Percentiles rank a stretch among this genome's conserved stretches.
Evolutionary conservation across 1,139 yeast species (phyloP).

Genomic region (Waltiozyma sp.): DNA sequence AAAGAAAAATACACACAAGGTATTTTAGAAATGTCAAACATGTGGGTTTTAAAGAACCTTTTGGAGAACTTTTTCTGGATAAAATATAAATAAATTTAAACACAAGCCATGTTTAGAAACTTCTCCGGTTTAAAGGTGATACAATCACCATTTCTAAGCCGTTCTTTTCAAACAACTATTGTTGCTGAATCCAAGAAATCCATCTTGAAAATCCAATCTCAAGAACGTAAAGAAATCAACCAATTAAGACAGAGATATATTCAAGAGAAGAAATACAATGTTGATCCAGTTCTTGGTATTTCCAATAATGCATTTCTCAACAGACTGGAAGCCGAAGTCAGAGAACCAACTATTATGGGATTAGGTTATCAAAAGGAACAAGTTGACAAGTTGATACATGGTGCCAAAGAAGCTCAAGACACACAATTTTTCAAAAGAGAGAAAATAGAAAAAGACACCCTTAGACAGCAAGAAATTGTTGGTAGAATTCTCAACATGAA

Average conservation of each 20-base stretch:
- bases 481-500: constrained; percentile 62
- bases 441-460: constrained; percentile 30
- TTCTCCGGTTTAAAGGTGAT: not conserved
- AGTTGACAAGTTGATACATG: constrained; percentile 66
- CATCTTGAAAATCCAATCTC: constrained; percentile 15
- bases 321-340: constrained; percentile 54
- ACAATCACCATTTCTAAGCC: not conserved
- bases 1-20: no score
- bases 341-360: constrained; percentile 50
- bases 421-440: constrained; percentile 28
- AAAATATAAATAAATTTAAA: no score
- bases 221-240: constrained; percentile 17
- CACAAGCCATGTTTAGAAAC: not conserved
- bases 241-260: constrained; percentile 23
- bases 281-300: constrained; percentile 78
- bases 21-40: no score
- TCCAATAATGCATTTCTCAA: constrained; percentile 55
- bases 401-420: constrained; percentile 58
- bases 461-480: constrained; percentile 56
- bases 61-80: no score
- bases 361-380: constrained; percentile 50
- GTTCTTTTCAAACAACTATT: constrained; percentile 8
- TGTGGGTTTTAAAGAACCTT: no score
- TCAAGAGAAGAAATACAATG: constrained; percentile 27
- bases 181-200: constrained; percentile 11